phyloP scores from a whole-genome alignment of 73 alveolate species.

The Paramecium sonneborni region DNA sequence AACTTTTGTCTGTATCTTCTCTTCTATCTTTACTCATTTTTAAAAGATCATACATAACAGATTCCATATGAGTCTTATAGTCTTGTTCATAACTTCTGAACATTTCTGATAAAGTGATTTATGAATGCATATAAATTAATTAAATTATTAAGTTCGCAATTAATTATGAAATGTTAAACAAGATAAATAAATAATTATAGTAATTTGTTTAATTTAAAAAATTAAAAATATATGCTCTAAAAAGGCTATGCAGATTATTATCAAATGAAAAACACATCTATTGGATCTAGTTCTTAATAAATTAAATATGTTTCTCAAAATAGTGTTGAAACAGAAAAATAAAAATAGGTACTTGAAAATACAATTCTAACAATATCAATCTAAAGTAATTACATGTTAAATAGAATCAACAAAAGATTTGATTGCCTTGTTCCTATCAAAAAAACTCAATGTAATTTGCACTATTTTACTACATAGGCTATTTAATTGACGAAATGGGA shows the following conservation, averaged over 20 bases:
- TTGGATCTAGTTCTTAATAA: neutral
- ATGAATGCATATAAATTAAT: no score
- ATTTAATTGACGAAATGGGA: neutral
- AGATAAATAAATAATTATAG: neutral
- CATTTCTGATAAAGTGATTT: constrained; percentile 14
- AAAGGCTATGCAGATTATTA: neutral
- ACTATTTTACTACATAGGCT: neutral
- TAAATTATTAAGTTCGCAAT: no score
- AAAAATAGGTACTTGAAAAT: neutral
- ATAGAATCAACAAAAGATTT: neutral
- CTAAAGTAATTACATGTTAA: neutral
- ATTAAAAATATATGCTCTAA: neutral
- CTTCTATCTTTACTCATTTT: neutral
- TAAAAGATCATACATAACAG: neutral
- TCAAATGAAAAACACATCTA: neutral
- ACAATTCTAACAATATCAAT: neutral
- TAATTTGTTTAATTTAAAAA: neutral
- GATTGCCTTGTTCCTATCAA: neutral
- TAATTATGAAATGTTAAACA: neutral
- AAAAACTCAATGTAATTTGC: neutral
- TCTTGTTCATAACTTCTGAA: constrained; percentile 55
- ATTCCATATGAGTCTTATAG: constrained; percentile 45
- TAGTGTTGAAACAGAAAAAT: neutral
- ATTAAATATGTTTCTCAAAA: neutral
- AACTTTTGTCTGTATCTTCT: neutral